Evolutionary conservation across 371 early-diverging fungal genomes (phyloP).

Genomic region (Rhizopus sp.): DNA sequence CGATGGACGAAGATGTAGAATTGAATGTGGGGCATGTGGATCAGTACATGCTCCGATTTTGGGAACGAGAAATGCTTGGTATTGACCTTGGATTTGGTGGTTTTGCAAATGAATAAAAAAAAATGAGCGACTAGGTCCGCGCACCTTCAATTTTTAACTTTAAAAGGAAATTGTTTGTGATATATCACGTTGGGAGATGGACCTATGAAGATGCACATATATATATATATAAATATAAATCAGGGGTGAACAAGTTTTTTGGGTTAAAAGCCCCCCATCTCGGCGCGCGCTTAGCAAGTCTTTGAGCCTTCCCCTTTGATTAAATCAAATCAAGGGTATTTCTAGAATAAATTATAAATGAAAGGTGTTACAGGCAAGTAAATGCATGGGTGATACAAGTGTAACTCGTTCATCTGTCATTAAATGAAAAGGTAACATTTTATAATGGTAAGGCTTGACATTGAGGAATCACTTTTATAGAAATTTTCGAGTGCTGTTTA

Average conservation of each 20-base stretch:
- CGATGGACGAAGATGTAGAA: slow-evolving; percentile 27
- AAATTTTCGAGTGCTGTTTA: background rate
- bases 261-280: too few relatives aligned
- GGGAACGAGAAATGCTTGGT: slow-evolving; percentile 62
- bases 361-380: slow-evolving; percentile 5
- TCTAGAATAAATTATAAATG: background rate
- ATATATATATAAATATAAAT: too few relatives aligned
- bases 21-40: slow-evolving; percentile 66
- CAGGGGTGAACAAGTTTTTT: background rate
- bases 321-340: too few relatives aligned
- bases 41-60: slow-evolving; percentile 71
- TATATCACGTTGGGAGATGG: too few relatives aligned
- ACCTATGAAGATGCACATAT: too few relatives aligned
- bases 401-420: slow-evolving; percentile 23
- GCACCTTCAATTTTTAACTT: slow-evolving; percentile 17
- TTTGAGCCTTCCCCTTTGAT: background rate
- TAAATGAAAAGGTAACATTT: background rate
- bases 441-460: background rate
- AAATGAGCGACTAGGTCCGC: slow-evolving; percentile 17
- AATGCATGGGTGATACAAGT: slow-evolving; percentile 29
- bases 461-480: too few relatives aligned
- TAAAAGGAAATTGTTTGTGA: slow-evolving; percentile 1
- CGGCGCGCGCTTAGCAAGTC: too few relatives aligned
- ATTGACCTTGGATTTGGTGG: slow-evolving; percentile 65
- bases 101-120: slow-evolving; percentile 6